Evolutionary conservation across 352 stramenopile species (phyloP).

Genomic region (Thraustochytrium sp.): DNA sequence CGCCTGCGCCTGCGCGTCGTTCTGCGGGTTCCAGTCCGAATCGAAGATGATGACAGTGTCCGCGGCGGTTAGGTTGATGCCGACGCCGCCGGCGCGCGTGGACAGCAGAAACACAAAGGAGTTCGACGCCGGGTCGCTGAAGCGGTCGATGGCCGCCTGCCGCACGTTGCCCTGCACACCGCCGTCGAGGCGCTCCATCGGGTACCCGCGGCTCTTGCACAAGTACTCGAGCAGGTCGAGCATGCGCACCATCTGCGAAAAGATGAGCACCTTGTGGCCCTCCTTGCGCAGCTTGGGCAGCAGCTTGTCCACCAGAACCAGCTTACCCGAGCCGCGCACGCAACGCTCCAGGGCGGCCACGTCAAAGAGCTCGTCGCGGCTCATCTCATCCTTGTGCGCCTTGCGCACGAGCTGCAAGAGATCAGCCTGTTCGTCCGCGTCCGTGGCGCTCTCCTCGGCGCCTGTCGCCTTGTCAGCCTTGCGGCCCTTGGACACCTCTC

Average conservation of each 20-base stretch:
- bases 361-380: conserved; percentile 81
- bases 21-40: conserved; percentile 99
- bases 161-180: conserved; percentile 75
- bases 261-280: conserved; percentile 88
- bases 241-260: conserved; percentile 87
- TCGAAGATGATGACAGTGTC: conserved; percentile 99
- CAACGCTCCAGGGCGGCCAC: conserved; percentile 47
- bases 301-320: conserved; percentile 64
- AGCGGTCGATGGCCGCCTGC: conserved; percentile 91
- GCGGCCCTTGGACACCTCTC: neutral
- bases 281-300: conserved; percentile 83
- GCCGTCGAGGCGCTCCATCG: conserved; percentile 79
- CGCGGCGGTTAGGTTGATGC: conserved; percentile 95
- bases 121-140: conserved; percentile 72
- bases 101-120: conserved; percentile 97
- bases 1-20: conserved; percentile 75
- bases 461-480: neutral
- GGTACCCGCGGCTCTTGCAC: conserved; percentile 76
- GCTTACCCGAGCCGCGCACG: conserved; percentile 57
- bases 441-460: neutral
- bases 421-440: neutral
- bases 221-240: conserved; percentile 88
- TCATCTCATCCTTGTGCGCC: conserved; percentile 50
- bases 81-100: conserved; percentile 94
- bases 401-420: conserved; percentile 14